A percentile compares a stretch with the other conserved stretches of the same genome.
These are phyloP conservation scores for Boletus subluridellus DNA, from an alignment of 1,284 basidiomycete species.

Conservation along the genomic window DNA sequence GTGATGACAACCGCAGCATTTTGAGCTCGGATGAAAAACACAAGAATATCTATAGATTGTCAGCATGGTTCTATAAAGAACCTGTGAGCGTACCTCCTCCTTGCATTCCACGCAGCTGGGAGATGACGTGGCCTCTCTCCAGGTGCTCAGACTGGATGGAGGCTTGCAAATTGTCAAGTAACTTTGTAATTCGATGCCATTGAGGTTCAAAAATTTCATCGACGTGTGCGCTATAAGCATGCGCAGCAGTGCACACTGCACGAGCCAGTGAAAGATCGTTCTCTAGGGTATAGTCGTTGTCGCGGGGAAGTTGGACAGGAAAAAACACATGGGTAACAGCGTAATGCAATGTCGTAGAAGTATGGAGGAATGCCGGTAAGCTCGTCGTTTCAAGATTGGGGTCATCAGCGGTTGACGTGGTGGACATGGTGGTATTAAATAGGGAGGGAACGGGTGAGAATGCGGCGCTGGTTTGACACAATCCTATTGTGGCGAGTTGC, in stretches of 20 bases:
- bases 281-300: slow-evolving; percentile 9
- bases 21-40: slow-evolving; percentile 33
- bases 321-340: background rate
- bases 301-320: background rate
- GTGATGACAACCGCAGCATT: slow-evolving; percentile 38
- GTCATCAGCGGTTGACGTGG: no score
- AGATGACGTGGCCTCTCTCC: background rate
- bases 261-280: slow-evolving; percentile 14
- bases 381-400: no score
- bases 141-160: slow-evolving; percentile 9
- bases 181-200: slow-evolving; percentile 15
- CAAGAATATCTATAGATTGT: slow-evolving; percentile 20
- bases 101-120: slow-evolving; percentile 16
- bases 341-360: background rate
- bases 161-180: slow-evolving; percentile 19
- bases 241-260: slow-evolving; percentile 1
- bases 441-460: no score
- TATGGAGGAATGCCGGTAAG: no score
- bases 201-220: background rate
- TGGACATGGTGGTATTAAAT: no score
- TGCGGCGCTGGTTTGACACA: no score
- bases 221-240: background rate
- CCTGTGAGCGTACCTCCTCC: slow-evolving; percentile 10
- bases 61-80: background rate
- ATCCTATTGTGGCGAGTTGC: no score